Evolutionary conservation across 2,329 filamentous ascomycete species (phyloP).

Genomic region (Chrysoporthe austroafricana): DNA sequence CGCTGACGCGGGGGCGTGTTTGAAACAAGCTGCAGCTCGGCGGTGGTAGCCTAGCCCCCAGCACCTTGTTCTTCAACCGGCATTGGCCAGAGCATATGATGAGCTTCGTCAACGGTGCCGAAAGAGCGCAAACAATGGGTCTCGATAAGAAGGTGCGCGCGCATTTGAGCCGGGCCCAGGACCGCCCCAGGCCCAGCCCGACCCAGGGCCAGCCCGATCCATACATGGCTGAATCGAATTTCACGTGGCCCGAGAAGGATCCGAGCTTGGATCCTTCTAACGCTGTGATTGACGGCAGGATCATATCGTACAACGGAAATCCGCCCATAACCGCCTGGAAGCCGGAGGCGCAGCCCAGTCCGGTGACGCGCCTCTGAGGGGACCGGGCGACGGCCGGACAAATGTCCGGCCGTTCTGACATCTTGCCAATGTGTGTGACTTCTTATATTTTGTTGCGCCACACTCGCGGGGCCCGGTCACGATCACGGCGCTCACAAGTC

Average conservation of each 20-base stretch:
- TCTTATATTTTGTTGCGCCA: neutral
- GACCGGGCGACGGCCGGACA: neutral
- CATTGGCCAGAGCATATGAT: neutral
- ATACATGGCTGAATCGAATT: neutral
- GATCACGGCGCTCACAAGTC: neutral
- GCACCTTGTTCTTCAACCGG: conserved; percentile 3
- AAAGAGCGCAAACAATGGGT: neutral
- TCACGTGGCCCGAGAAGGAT: conserved; percentile 10
- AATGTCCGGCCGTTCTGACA: conserved; percentile 4
- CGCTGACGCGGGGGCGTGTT: conserved; percentile 10
- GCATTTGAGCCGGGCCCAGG: neutral
- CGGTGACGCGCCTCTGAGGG: neutral
- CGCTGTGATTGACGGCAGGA: neutral
- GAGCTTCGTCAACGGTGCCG: neutral
- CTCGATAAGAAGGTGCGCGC: neutral
- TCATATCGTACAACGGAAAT: neutral
- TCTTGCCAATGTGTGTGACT: neutral
- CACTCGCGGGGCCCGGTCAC: neutral
- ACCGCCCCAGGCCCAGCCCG: neutral
- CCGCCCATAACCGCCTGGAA: neutral
- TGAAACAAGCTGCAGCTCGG: neutral
- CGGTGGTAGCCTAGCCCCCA: conserved; percentile 2
- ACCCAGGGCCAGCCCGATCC: neutral
- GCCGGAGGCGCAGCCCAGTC: neutral
- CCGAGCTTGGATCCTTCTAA: conserved; percentile 5